Conservation (phyloP, 2,329 filamentous ascomycete species). For the Colletotrichum eremochloae region DNA sequence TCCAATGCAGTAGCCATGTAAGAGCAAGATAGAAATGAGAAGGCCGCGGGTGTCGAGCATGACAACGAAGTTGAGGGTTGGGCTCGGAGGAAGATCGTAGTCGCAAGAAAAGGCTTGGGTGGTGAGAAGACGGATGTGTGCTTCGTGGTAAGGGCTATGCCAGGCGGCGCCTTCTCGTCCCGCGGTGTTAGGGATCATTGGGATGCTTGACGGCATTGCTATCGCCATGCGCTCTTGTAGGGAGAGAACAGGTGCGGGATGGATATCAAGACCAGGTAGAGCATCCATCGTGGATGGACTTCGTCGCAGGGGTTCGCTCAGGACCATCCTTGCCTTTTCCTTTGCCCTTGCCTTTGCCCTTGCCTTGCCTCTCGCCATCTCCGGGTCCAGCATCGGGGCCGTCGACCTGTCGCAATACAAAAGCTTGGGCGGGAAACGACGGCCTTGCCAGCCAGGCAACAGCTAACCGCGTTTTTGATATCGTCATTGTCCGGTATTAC, state of each 20-base stretch:
- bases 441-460: conserved; percentile 19
- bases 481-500: conserved; percentile 26
- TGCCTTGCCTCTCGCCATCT: conserved; percentile 16
- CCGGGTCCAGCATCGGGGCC: not conserved
- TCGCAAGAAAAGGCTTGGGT: conserved; percentile 1
- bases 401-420: not conserved
- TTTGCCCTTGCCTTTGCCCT: conserved; percentile 28
- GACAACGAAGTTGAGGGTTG: not conserved
- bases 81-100: not conserved
- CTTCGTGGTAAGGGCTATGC: conserved; percentile 10
- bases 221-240: not conserved
- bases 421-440: conserved; percentile 14
- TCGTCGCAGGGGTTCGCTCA: not conserved
- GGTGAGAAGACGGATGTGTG: conserved; percentile 1
- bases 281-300: conserved; percentile 8
- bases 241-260: conserved; percentile 5
- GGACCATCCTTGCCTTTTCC: conserved; percentile 16
- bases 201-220: conserved; percentile 10
- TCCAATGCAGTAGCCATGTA: not conserved
- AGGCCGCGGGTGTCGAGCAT: not conserved
- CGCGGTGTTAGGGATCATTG: not conserved
- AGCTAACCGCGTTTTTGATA: conserved; percentile 12
- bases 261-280: not conserved
- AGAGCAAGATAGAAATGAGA: conserved; percentile 28
- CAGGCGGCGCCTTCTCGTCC: conserved; percentile 27